phyloP scores from a whole-genome alignment of 495 filamentous ascomycete species.

The Trypethelium eluteriae region DNA sequence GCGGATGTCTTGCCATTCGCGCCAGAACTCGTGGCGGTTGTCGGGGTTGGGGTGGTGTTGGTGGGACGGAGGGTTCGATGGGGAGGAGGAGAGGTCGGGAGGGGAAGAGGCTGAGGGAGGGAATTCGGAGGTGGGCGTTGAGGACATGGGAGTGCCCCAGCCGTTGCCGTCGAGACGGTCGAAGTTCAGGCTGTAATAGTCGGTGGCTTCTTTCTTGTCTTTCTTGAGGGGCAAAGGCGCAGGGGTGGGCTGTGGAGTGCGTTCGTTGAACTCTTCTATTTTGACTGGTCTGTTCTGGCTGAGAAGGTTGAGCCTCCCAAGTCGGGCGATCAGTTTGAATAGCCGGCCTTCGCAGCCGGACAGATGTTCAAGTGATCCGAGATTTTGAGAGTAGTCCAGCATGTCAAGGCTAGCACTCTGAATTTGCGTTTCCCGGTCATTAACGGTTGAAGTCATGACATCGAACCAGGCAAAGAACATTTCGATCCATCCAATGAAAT shows the following conservation, averaged over 20 bases:
- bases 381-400: conserved; percentile 56
- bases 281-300: conserved; percentile 53
- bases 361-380: conserved; percentile 77
- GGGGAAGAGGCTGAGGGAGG: conserved; percentile 8
- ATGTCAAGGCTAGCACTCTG: conserved; percentile 61
- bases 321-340: conserved; percentile 38
- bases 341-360: conserved; percentile 66
- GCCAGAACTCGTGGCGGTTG: conserved; percentile 64
- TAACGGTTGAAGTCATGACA: conserved; percentile 85
- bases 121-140: neutral
- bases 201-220: conserved; percentile 27
- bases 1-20: conserved; percentile 75
- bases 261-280: conserved; percentile 29
- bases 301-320: conserved; percentile 77
- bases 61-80: conserved; percentile 24
- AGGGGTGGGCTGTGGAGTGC: conserved; percentile 33
- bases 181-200: conserved; percentile 48
- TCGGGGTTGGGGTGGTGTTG: conserved; percentile 37
- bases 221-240: conserved; percentile 35
- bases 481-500: conserved; percentile 81
- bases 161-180: conserved; percentile 57
- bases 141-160: conserved; percentile 39
- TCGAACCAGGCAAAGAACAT: conserved; percentile 96
- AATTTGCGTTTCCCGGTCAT: conserved; percentile 86
- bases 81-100: conserved; percentile 36